Base-by-base conservation (phyloP, 2,329 filamentous ascomycete genomes). In the Xylaria hypoxylon region DNA sequence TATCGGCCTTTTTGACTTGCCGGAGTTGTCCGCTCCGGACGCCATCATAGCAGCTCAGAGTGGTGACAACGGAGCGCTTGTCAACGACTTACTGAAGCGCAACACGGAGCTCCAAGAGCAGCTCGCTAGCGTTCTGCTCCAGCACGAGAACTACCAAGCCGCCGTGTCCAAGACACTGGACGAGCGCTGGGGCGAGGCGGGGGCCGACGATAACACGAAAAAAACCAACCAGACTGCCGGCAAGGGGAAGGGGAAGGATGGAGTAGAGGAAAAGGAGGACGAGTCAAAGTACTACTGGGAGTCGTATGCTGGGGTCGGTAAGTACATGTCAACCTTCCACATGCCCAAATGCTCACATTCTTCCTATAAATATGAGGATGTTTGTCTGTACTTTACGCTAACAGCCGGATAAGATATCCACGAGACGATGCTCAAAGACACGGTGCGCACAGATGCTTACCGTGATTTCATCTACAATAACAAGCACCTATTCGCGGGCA, bases 381-480 rank as follows among this genome's bases (percentile, higher is more conserved):
- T 51, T 26, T 6, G 22, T 8, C 19, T 33, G 22, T 6, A 19
- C 26, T 33, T 35, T 1, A 44, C 31, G 31, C 68, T 69, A 55
- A 68, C 56, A 45, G 26, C 28, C 8, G 24, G 15, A 59, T 45
- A 44, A 68, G 92, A 93, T 64, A 97, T 98, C 62, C 94, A 98
- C 78, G 93, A 97, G 77, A 94, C 92, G 7, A 98, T 98, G 94
- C 86, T 98, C 68, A 97, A 97, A 78, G 94, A 98, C 76, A 85
- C 87, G 0, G 86, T 97, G 45, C 91, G 94, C 58, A 98, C 94
- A 11, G 92, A 97, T 74, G 91, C 93, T 2, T 98, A 98, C 80
- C 89, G 94, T 51, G 94, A 98, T 80, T 97, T 97, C 77, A 94
- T 97, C 75, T 97, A 97, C 81, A 88, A 90, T 71, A 93, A 97